Conservation (phyloP, 2,329 filamentous ascomycete species). For the Colletotrichum trifolii region DNA sequence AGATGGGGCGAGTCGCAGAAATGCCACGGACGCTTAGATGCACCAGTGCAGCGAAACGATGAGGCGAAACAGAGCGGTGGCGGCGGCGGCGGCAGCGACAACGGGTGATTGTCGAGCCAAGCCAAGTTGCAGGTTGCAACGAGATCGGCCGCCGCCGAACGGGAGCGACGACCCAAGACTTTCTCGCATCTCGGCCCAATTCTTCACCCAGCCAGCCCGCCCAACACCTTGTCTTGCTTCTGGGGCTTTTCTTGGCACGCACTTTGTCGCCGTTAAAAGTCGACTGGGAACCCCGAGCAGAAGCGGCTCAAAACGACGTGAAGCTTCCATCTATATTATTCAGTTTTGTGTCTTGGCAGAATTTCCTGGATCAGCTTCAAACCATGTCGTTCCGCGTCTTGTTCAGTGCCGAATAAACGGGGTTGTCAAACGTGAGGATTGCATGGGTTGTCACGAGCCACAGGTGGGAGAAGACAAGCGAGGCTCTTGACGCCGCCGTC, state of each 20-base stretch:
- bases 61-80: constrained; percentile 31
- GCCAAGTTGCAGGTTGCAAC: constrained; percentile 16
- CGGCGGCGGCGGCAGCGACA: background rate
- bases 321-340: too few relatives aligned
- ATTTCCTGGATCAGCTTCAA: too few relatives aligned
- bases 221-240: constrained; percentile 14
- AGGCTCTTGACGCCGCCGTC: too few relatives aligned
- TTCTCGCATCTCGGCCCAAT: background rate
- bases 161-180: constrained; percentile 11
- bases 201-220: background rate
- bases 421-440: too few relatives aligned
- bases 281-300: constrained; percentile 4
- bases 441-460: too few relatives aligned
- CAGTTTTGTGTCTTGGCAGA: too few relatives aligned
- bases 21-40: constrained; percentile 23
- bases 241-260: constrained; percentile 20
- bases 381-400: too few relatives aligned
- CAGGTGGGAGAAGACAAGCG: too few relatives aligned
- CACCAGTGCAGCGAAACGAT: constrained; percentile 19
- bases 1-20: constrained; percentile 16
- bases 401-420: too few relatives aligned
- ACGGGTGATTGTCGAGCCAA: constrained; percentile 4
- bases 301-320: background rate
- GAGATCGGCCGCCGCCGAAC: constrained; percentile 17
- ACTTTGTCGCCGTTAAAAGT: constrained; percentile 9